Evolutionary conservation across 306 rosid species (phyloP), one percentile per base, ranked within the genome.

Genomic region (Casuarina equisetifolia): DNA sequence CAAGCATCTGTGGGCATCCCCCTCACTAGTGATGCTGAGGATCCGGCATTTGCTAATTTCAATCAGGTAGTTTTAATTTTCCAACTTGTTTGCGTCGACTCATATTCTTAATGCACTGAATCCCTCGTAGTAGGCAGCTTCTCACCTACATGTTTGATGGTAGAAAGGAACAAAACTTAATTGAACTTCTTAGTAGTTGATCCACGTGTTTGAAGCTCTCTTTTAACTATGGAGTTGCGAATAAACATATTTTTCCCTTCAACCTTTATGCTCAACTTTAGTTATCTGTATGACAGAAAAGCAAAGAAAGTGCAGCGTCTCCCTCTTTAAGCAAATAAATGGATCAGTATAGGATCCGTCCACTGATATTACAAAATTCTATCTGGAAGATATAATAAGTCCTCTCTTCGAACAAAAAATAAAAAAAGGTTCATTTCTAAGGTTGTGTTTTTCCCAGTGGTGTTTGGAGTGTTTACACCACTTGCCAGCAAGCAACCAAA

Each of bases 401-500:
- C 48, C 48, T 4, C 48, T 44, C 48, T 44, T 44, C 8, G 8
- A 44, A 44, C 5, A 44, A 44, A 44, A 46, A 7, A 70, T 6
- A 10, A 71, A 35, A 4, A 35, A 20, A 43, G 10, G 1, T n/a
- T 49, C 38, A 42, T 35, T 45, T 71, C 3, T 13, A 62, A 49
- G 93, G 90, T 92, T 89, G 89, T 70, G 73, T 82, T 67, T 90
- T 88, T 92, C 87, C 88, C 80, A 79, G 79, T 82, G 84, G 89
- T 84, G 91, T 76, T 69, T 66, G 32, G 42, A 81, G 88, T 73
- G 10, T 74, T 55, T 80, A 76, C 86, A 84, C 86, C 86, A 64
- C 82, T 86, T 90, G 84, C 89, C 90, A 85, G 92, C 87, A 81
- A 84, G 89, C 88, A 90, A 90, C 92, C 88, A 66, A 88, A 3